Evolutionary conservation across 2,329 filamentous ascomycete genomes (phyloP).

Genomic region (Metarhizium rileyi): DNA sequence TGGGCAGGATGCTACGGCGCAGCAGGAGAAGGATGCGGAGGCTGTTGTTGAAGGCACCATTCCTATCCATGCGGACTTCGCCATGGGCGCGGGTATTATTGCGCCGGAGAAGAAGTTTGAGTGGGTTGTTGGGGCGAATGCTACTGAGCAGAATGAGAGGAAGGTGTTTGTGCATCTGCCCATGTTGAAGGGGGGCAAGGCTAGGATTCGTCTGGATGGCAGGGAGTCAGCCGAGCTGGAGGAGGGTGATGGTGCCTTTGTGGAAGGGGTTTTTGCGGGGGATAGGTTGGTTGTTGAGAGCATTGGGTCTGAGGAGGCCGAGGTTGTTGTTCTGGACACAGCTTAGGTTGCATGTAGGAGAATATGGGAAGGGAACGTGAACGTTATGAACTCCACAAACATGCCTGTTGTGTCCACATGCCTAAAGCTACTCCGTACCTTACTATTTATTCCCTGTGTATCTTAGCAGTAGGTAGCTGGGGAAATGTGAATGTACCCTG

Average conservation of each 20-base stretch:
- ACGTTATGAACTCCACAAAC: too few species aligned
- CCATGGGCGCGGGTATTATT: constrained; percentile 72
- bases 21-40: constrained; percentile 54
- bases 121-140: constrained; percentile 59
- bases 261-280: constrained; percentile 54
- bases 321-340: constrained; percentile 59
- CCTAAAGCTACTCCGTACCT: too few species aligned
- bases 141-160: constrained; percentile 41
- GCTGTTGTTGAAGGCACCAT: constrained; percentile 59
- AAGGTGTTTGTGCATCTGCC: constrained; percentile 76
- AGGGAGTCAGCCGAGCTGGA: constrained; percentile 53
- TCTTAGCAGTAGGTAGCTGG: too few species aligned
- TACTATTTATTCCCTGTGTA: too few species aligned
- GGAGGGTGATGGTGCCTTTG: constrained; percentile 76
- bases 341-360: constrained; percentile 26
- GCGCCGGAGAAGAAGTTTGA: constrained; percentile 54
- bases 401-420: too few species aligned
- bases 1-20: constrained; percentile 49
- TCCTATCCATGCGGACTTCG: constrained; percentile 74
- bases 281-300: constrained; percentile 58
- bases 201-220: constrained; percentile 59
- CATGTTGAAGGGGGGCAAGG: constrained; percentile 67
- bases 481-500: too few species aligned
- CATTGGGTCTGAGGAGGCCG: constrained; percentile 57
- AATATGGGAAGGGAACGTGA: background rate